phyloP scores from a whole-genome alignment of 352 stramenopile genomes.

The Globisporangium recalcitrans region DNA sequence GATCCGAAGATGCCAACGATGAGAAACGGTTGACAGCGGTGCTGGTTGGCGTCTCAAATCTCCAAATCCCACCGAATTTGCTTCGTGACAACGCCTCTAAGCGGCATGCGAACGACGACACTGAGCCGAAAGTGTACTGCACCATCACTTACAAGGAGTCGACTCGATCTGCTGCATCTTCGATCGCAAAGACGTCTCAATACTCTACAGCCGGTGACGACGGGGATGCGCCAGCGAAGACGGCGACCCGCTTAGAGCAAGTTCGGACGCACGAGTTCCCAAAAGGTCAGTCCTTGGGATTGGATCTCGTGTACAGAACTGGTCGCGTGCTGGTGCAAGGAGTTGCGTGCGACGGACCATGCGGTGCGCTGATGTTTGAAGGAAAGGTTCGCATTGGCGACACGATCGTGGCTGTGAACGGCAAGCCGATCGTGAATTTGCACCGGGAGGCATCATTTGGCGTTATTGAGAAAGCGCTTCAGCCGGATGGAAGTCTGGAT shows the following conservation, averaged over 20 bases:
- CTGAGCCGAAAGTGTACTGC: slow-evolving; percentile 75
- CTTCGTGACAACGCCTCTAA: slow-evolving; percentile 34
- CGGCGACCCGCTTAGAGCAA: slow-evolving; percentile 29
- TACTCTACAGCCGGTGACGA: slow-evolving; percentile 12
- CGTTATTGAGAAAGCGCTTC: slow-evolving; percentile 64
- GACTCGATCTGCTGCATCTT: slow-evolving; percentile 67
- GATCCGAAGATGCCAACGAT: slow-evolving; percentile 55
- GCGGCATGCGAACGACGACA: slow-evolving; percentile 18
- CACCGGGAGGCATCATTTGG: slow-evolving; percentile 73
- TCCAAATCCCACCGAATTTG: slow-evolving; percentile 42
- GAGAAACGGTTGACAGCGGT: slow-evolving; percentile 71
- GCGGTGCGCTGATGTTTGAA: slow-evolving; percentile 52
- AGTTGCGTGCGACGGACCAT: slow-evolving; percentile 60
- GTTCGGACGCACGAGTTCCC: slow-evolving; percentile 62
- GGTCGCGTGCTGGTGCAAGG: slow-evolving; percentile 74
- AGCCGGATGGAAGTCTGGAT: slow-evolving; percentile 19
- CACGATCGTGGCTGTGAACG: slow-evolving; percentile 69
- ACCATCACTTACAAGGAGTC: slow-evolving; percentile 76
- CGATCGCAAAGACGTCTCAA: slow-evolving; percentile 42
- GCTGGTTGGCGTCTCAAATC: slow-evolving; percentile 67
- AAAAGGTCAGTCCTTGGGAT: slow-evolving; percentile 48
- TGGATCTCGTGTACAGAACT: slow-evolving; percentile 80
- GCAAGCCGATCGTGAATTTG: slow-evolving; percentile 77
- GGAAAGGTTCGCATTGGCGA: slow-evolving; percentile 75
- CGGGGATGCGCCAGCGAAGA: slow-evolving; percentile 5